Evolutionary conservation across 176 grass and related monocot genomes (phyloP).

Genomic region (Cymbopogon citratus): DNA sequence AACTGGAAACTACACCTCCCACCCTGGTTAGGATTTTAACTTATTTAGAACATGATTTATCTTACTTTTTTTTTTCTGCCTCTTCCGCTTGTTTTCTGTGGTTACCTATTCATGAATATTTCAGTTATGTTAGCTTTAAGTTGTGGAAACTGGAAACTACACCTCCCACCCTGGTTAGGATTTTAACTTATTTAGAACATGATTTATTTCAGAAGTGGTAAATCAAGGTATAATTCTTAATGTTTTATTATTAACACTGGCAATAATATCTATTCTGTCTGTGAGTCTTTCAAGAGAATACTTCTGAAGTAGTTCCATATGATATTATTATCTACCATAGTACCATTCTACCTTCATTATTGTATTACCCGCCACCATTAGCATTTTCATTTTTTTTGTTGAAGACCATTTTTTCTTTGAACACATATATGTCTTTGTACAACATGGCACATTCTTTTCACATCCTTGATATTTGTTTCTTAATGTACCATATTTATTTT

Average conservation of each 20-base stretch:
- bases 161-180: neutral
- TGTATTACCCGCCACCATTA: neutral
- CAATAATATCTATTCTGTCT: neutral
- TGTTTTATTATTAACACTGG: neutral
- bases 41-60: neutral
- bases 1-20: neutral
- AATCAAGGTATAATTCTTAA: neutral
- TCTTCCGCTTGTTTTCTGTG: neutral
- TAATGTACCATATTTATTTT: slow-evolving; percentile 13
- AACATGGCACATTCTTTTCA: neutral
- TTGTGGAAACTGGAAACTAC: neutral
- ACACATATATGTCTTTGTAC: neutral
- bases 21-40: neutral
- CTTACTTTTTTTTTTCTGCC: too few species aligned
- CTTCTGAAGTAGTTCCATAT: neutral
- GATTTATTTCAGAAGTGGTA: neutral
- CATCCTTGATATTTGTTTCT: neutral
- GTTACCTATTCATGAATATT: neutral
- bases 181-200: neutral
- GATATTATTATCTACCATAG: neutral
- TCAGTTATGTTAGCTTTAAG: neutral
- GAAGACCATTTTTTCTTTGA: neutral
- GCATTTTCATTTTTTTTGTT: neutral
- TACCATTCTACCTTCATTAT: neutral
- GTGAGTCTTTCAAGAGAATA: neutral